Evolutionary conservation across 1,284 basidiomycete genomes (phyloP).

Genomic region (Rhodotorula sp.): DNA sequence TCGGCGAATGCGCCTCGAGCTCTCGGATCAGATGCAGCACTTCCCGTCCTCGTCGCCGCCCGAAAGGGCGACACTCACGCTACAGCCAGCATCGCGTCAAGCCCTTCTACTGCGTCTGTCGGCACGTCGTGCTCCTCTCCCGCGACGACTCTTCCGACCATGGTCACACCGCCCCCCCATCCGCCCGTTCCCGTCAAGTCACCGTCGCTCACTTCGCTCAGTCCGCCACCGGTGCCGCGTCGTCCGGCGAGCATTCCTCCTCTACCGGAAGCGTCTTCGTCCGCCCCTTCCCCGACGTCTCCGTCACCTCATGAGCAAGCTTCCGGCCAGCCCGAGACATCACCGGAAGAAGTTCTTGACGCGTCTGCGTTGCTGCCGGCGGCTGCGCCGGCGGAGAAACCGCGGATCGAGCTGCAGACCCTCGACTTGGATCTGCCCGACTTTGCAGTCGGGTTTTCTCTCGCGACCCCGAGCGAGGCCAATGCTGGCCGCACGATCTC

Average conservation of each 20-base stretch:
- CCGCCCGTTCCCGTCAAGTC: neutral
- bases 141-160: neutral
- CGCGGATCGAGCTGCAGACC: neutral
- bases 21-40: neutral
- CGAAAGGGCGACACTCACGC: no score
- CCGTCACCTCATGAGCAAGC: no score
- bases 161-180: accelerated
- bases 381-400: no score
- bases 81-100: no score
- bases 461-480: neutral
- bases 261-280: neutral
- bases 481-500: no score
- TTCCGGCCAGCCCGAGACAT: no score
- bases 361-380: no score
- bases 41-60: no score
- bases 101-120: no score
- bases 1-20: neutral
- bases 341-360: neutral
- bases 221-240: neutral
- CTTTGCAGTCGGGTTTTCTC: conserved; percentile 6
- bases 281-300: no score
- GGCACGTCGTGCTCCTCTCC: conserved; percentile 1
- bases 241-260: neutral
- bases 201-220: no score
- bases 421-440: conserved; percentile 16